A percentile compares a stretch with the other conserved stretches of the same genome.
phyloP scores from a whole-genome alignment of 169 alveolate genomes.

The Theileria parva region DNA sequence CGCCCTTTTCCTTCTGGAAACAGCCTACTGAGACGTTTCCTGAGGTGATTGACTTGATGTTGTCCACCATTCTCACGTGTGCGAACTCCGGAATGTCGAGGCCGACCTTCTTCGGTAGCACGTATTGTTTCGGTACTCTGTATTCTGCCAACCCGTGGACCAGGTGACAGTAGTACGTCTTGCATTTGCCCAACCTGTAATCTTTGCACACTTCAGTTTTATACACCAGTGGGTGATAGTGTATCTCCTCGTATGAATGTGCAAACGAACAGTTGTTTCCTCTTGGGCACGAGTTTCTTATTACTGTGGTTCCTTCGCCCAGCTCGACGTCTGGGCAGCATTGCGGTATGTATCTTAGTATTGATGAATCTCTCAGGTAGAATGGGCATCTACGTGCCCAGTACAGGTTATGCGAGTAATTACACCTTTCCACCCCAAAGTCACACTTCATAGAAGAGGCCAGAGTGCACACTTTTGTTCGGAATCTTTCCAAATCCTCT shows the following conservation, averaged over 20 bases:
- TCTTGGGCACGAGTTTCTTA: slow-evolving; percentile 74
- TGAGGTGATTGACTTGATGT: slow-evolving; percentile 48
- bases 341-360: slow-evolving; percentile 81
- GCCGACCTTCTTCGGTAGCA: slow-evolving; percentile 74
- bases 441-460: slow-evolving; percentile 79
- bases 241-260: slow-evolving; percentile 80
- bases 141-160: slow-evolving; percentile 84
- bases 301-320: slow-evolving; percentile 54
- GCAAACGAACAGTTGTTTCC: slow-evolving; percentile 85
- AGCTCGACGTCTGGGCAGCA: slow-evolving; percentile 76
- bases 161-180: slow-evolving; percentile 81
- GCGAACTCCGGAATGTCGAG: slow-evolving; percentile 72
- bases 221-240: slow-evolving; percentile 82
- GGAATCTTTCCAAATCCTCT: slow-evolving; percentile 80
- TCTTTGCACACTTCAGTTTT: slow-evolving; percentile 77
- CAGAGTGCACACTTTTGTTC: slow-evolving; percentile 80
- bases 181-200: slow-evolving; percentile 78
- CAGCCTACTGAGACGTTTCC: slow-evolving; percentile 9
- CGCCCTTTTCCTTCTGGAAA: neutral
- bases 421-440: slow-evolving; percentile 81
- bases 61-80: slow-evolving; percentile 77
- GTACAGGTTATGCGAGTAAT: slow-evolving; percentile 80
- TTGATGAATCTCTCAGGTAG: slow-evolving; percentile 78
- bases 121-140: slow-evolving; percentile 73
- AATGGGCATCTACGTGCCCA: slow-evolving; percentile 86